Conservation (phyloP, 768 basidiomycete genomes). For the Tephrocybe rancida region DNA sequence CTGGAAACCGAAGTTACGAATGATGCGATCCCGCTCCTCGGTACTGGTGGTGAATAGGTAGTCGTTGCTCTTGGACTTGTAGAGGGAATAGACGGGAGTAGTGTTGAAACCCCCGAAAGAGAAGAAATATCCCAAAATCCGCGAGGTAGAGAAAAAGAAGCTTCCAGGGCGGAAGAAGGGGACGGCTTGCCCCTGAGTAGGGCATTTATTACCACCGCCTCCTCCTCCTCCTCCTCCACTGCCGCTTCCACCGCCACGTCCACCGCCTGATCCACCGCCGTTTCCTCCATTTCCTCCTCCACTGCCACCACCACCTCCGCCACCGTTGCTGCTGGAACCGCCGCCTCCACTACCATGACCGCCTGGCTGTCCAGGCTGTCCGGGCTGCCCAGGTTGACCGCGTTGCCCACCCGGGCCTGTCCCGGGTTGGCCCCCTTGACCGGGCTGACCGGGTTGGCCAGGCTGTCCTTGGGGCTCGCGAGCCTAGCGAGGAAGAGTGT, state of each 20-base stretch:
- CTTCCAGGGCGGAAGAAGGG: slow-evolving; percentile 8
- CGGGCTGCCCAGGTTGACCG: slow-evolving; percentile 15
- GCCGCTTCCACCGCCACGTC: neutral
- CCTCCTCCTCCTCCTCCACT: neutral
- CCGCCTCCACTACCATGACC: slow-evolving; percentile 2
- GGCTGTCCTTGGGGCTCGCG: slow-evolving; percentile 10
- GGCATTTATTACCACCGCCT: neutral
- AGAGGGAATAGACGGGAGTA: slow-evolving; percentile 5
- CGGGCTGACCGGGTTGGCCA: slow-evolving; percentile 11
- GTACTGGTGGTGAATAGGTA: slow-evolving; percentile 12
- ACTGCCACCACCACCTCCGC: neutral
- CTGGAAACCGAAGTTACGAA: slow-evolving; percentile 7
- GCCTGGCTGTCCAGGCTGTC: slow-evolving; percentile 13
- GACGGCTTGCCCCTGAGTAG: neutral
- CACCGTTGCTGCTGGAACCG: slow-evolving; percentile 6
- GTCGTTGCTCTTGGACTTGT: slow-evolving; percentile 11
- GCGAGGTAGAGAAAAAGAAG: slow-evolving; percentile 1
- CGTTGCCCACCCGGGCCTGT: slow-evolving; percentile 1
- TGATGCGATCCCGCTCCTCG: slow-evolving; percentile 8
- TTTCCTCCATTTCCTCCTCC: slow-evolving; percentile 7
- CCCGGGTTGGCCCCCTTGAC: slow-evolving; percentile 9
- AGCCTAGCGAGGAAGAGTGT: neutral
- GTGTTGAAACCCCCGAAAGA: neutral
- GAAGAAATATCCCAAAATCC: slow-evolving; percentile 8
- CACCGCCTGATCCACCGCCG: slow-evolving; percentile 5